These are phyloP conservation scores for Sporothrix curviconia DNA, from an alignment of 2,329 filamentous ascomycete genomes.

Conservation along the genomic window DNA sequence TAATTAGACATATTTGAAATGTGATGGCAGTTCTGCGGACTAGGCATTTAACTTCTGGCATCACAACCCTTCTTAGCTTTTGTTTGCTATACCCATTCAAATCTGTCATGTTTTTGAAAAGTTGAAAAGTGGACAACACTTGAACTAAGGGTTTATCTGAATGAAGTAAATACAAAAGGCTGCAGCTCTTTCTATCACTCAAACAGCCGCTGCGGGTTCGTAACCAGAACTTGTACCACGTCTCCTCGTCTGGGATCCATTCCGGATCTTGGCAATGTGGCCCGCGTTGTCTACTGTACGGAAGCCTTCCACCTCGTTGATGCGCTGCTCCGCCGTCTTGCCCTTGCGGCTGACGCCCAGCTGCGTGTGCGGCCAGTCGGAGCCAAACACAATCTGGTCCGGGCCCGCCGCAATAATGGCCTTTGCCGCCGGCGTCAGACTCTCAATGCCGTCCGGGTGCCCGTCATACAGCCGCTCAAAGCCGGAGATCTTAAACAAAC, in stretches of 20 bases:
- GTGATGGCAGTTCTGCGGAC: no score
- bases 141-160: no score
- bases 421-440: constrained; percentile 19
- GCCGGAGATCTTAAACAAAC: constrained; percentile 22
- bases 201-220: constrained; percentile 20
- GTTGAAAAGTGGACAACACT: no score
- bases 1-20: no score
- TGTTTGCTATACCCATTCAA: no score
- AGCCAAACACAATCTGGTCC: constrained; percentile 21
- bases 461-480: constrained; percentile 22
- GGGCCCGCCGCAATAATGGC: constrained; percentile 19
- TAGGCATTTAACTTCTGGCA: no score
- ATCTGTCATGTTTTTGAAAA: no score
- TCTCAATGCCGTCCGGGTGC: constrained; percentile 16
- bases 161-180: background rate
- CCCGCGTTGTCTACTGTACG: constrained; percentile 18
- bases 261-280: constrained; percentile 20
- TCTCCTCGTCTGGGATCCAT: constrained; percentile 21
- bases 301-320: constrained; percentile 21
- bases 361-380: constrained; percentile 23
- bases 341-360: constrained; percentile 18
- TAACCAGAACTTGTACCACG: constrained; percentile 21
- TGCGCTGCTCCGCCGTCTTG: constrained; percentile 20
- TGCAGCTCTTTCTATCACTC: background rate
- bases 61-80: no score